Conservation (phyloP, 1,139 yeast species). For the Debaryomyces coudertii region DNA sequence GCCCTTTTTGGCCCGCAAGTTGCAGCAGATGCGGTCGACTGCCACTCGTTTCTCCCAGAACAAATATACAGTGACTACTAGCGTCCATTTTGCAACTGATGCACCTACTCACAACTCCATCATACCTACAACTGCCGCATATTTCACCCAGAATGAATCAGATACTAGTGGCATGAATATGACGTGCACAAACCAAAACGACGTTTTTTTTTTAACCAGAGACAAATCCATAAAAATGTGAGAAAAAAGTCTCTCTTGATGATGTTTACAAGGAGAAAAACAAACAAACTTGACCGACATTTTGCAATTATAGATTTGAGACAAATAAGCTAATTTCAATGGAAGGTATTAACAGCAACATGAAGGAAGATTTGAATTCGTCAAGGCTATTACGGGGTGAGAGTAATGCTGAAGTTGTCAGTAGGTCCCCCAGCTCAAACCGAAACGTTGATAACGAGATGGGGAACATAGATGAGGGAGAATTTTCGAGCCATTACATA, state of each 20-base stretch:
- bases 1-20: slow-evolving; percentile 57
- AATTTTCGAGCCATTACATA: slow-evolving; percentile 11
- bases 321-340: slow-evolving; percentile 7
- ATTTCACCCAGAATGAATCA: too few species aligned
- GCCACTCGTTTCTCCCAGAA: not conserved
- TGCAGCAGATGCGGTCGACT: not conserved
- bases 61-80: not conserved
- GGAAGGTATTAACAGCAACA: slow-evolving; percentile 13
- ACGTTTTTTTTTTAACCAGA: not conserved
- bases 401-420: slow-evolving; percentile 3
- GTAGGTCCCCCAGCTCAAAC: not conserved
- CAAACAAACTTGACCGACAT: slow-evolving; percentile 19
- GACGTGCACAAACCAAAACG: slow-evolving; percentile 1
- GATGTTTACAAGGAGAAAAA: slow-evolving; percentile 6
- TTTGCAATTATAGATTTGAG: slow-evolving; percentile 17
- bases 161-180: not conserved
- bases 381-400: slow-evolving; percentile 6
- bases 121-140: too few species aligned
- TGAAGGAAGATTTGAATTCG: slow-evolving; percentile 9
- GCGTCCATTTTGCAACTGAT: too few species aligned
- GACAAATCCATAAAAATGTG: slow-evolving; percentile 5
- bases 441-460: slow-evolving; percentile 1
- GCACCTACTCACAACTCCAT: too few species aligned
- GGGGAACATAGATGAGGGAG: slow-evolving; percentile 6
- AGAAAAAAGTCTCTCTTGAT: slow-evolving; percentile 18